Conservation (phyloP, 129 eudicot genomes). For the Tagetes patula region DNA sequence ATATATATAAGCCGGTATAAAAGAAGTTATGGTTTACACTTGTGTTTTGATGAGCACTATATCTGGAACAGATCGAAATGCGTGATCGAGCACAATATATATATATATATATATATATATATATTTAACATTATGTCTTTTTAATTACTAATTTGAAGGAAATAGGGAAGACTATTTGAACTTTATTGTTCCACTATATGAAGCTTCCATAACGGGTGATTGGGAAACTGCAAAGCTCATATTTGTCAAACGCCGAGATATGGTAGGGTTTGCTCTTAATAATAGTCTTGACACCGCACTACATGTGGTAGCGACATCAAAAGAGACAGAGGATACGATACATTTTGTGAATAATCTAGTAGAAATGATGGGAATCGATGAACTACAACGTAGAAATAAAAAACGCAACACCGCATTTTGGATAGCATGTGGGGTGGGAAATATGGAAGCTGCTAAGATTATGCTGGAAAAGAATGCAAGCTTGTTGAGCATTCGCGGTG, state of each 20-base stretch:
- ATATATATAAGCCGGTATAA: too few relatives aligned
- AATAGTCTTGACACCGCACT: neutral
- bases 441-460: slow-evolving; percentile 13
- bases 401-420: slow-evolving; percentile 35
- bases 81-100: too few relatives aligned
- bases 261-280: slow-evolving; percentile 18
- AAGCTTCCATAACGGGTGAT: slow-evolving; percentile 5
- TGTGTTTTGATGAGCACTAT: too few relatives aligned
- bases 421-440: slow-evolving; percentile 39
- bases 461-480: slow-evolving; percentile 27
- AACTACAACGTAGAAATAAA: slow-evolving; percentile 21
- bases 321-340: slow-evolving; percentile 1
- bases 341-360: slow-evolving; percentile 35
- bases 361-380: neutral
- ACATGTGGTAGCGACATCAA: slow-evolving; percentile 17
- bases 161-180: neutral
- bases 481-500: slow-evolving; percentile 20
- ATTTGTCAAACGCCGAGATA: neutral
- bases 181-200: neutral
- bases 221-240: slow-evolving; percentile 18
- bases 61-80: too few relatives aligned
- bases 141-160: neutral
- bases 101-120: too few relatives aligned
- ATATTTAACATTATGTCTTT: neutral
- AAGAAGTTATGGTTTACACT: too few relatives aligned